Percentiles rank a stretch among this genome's conserved stretches.
These are phyloP conservation scores for Fusarium falciforme DNA, from an alignment of 2,329 filamentous ascomycete genomes.

Conservation along the genomic window DNA sequence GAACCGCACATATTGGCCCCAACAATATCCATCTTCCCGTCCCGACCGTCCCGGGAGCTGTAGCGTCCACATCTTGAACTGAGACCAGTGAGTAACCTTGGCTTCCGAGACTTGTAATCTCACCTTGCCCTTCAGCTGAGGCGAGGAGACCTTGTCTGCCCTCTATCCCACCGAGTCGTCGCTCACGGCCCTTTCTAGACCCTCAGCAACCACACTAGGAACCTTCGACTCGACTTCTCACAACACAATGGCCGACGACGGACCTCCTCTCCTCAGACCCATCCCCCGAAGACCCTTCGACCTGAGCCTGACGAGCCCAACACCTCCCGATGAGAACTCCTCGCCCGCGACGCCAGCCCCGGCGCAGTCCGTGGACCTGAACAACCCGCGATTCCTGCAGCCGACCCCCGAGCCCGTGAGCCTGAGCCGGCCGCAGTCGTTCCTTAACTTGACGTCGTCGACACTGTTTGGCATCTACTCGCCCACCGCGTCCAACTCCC, in stretches of 20 bases:
- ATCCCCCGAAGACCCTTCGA: slow-evolving; percentile 79
- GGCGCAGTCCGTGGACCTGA: slow-evolving; percentile 42
- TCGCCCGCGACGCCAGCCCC: slow-evolving; percentile 31
- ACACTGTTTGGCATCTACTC: slow-evolving; percentile 94
- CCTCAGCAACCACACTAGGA: not conserved
- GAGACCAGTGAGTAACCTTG: slow-evolving; percentile 28
- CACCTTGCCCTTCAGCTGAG: slow-evolving; percentile 13
- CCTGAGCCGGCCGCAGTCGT: slow-evolving; percentile 79
- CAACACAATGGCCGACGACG: slow-evolving; percentile 53
- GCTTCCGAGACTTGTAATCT: slow-evolving; percentile 21
- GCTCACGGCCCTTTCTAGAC: not conserved
- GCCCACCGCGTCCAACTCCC: slow-evolving; percentile 68
- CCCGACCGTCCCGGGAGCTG: slow-evolving; percentile 8
- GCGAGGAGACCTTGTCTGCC: not conserved
- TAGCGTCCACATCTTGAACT: slow-evolving; percentile 1
- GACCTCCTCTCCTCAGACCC: slow-evolving; percentile 73
- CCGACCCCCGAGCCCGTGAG: slow-evolving; percentile 51
- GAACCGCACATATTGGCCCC: slow-evolving; percentile 21
- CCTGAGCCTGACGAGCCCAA: slow-evolving; percentile 61
- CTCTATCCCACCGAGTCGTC: not conserved
- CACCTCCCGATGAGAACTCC: slow-evolving; percentile 54
- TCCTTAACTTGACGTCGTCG: slow-evolving; percentile 87
- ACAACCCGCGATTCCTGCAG: slow-evolving; percentile 51
- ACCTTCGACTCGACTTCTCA: not conserved
- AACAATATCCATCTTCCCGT: slow-evolving; percentile 13